Percentiles rank a stretch among this genome's conserved stretches.
Evolutionary conservation across 768 basidiomycete species (phyloP).

Genomic region (Amanita subjunquillea): DNA sequence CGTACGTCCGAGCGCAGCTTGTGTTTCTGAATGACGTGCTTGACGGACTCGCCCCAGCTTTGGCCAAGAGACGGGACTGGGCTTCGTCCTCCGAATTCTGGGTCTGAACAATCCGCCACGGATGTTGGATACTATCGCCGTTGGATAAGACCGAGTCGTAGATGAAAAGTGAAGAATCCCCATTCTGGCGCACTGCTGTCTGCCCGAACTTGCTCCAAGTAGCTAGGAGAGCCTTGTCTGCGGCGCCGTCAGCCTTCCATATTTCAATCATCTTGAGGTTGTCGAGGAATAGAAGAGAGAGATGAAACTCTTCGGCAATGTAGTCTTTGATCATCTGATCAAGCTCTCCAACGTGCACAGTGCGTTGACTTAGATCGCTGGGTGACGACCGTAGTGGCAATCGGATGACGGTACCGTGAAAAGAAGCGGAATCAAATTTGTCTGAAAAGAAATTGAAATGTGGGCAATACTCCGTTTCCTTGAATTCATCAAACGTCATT

Average conservation of each 20-base stretch:
- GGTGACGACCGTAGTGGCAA: slow-evolving; percentile 29
- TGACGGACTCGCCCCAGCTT: not conserved
- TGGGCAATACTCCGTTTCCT: slow-evolving; percentile 20
- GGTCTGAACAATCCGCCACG: slow-evolving; percentile 25
- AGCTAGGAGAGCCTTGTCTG: slow-evolving; percentile 14
- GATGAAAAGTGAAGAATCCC: not conserved
- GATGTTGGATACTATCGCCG: not conserved
- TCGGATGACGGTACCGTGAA: slow-evolving; percentile 33
- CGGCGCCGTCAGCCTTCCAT: slow-evolving; percentile 19
- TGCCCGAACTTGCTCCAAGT: slow-evolving; percentile 8
- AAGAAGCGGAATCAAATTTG: slow-evolving; percentile 9
- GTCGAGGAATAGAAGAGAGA: slow-evolving; percentile 31
- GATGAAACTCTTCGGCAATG: slow-evolving; percentile 26
- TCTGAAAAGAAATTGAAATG: slow-evolving; percentile 19
- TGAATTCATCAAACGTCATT: slow-evolving; percentile 17
- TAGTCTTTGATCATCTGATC: slow-evolving; percentile 29
- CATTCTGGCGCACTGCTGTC: not conserved
- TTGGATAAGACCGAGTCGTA: slow-evolving; percentile 1
- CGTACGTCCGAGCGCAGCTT: slow-evolving; percentile 30
- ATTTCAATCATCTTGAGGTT: slow-evolving; percentile 30
- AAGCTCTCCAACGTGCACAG: slow-evolving; percentile 22
- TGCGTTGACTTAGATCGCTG: slow-evolving; percentile 24
- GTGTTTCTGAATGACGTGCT: slow-evolving; percentile 19
- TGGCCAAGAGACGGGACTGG: not conserved
- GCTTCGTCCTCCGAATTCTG: slow-evolving; percentile 2